Conservation (phyloP, 1,284 basidiomycete genomes). For the Leucoagaricus sp. region DNA sequence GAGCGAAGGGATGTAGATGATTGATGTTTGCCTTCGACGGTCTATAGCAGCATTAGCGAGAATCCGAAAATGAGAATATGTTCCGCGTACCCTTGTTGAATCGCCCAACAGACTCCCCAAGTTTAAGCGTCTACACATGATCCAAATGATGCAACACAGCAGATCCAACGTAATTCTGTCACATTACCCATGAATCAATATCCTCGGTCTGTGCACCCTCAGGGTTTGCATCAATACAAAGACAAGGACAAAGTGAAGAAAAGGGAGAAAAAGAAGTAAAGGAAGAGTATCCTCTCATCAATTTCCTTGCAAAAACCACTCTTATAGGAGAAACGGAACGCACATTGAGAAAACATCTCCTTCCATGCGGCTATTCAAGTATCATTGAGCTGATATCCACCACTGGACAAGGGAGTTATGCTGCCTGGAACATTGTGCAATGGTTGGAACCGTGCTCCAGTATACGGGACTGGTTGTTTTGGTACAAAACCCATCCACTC, state of each 20-base stretch:
- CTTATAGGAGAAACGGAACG: constrained; percentile 28
- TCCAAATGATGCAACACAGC: constrained; percentile 92
- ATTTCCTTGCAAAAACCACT: too few species aligned
- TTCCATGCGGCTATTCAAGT: too few species aligned
- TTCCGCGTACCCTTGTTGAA: constrained; percentile 82
- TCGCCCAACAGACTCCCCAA: constrained; percentile 90
- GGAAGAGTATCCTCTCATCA: too few species aligned
- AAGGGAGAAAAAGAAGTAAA: too few species aligned
- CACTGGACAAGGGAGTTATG: too few species aligned
- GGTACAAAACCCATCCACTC: too few species aligned
- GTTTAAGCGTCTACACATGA: constrained; percentile 92
- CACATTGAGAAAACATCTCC: constrained; percentile 89
- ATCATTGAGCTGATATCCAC: too few species aligned
- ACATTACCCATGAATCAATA: constrained; percentile 89
- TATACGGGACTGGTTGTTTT: too few species aligned
- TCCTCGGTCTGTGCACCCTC: constrained; percentile 88
- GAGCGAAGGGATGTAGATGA: constrained; percentile 93
- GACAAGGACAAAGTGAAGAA: too few species aligned
- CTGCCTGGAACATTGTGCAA: too few species aligned
- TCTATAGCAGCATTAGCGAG: constrained; percentile 45
- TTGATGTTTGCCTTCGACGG: constrained; percentile 92
- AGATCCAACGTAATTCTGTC: constrained; percentile 87
- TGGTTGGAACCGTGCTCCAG: too few species aligned
- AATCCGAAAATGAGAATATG: too few species aligned
- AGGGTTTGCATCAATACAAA: constrained; percentile 89